Evolutionary conservation across 805 yeast genomes (phyloP).

Genomic region (Priceomyces castillae): DNA sequence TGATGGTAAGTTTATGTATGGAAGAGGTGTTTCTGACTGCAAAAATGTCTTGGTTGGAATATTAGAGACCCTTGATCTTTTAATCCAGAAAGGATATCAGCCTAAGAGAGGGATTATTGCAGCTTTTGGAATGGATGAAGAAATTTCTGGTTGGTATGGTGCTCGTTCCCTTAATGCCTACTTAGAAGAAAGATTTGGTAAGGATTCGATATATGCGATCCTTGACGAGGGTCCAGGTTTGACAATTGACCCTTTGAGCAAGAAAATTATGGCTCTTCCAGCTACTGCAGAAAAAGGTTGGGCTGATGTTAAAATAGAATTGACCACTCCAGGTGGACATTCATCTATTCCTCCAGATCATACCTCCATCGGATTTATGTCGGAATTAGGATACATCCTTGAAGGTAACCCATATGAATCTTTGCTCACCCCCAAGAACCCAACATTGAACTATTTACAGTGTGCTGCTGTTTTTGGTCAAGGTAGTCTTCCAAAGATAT

Average conservation of each 20-base stretch:
- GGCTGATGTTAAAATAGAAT: conserved; percentile 44
- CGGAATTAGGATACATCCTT: conserved; percentile 53
- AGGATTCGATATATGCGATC: conserved; percentile 55
- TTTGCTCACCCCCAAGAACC: conserved; percentile 51
- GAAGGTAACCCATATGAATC: conserved; percentile 58
- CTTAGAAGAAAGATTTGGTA: conserved; percentile 56
- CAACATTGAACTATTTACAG: conserved; percentile 53
- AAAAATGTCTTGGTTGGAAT: conserved; percentile 66
- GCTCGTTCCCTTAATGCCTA: conserved; percentile 51
- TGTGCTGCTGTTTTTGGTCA: conserved; percentile 58
- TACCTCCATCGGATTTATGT: conserved; percentile 71
- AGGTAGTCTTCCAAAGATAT: conserved; percentile 17
- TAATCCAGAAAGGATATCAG: conserved; percentile 46
- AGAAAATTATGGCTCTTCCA: conserved; percentile 53
- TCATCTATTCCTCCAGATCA: conserved; percentile 80
- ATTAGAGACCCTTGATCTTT: conserved; percentile 63
- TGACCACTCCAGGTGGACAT: conserved; percentile 73
- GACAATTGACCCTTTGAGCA: conserved; percentile 33
- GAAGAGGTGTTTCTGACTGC: conserved; percentile 77
- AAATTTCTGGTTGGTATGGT: conserved; percentile 61
- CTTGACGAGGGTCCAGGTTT: conserved; percentile 66
- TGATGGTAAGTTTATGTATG: conserved; percentile 67
- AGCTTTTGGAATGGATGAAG: conserved; percentile 81
- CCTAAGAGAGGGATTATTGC: conserved; percentile 65
- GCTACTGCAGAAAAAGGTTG: conserved; percentile 48